Base-by-base conservation (phyloP, 345 rosid genomes). In the Noccaea caerulescens region DNA sequence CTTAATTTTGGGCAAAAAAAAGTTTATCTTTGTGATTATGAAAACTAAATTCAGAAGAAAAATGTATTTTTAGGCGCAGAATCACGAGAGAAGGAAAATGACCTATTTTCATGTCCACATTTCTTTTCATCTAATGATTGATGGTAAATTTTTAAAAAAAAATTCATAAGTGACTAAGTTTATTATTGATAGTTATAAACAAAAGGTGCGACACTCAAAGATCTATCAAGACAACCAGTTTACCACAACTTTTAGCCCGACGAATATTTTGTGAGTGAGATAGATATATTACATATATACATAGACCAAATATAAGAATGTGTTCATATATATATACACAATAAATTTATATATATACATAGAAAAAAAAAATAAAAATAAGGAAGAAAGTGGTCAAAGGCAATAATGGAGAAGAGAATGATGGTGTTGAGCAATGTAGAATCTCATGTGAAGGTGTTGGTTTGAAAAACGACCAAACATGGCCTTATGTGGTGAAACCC, bases 351-450 rank as follows among this genome's bases (percentile, higher is more conserved):
- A 41, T 59, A 32, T 11, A 11, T 18, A 18, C 3, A 63, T 53
- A 43, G 47, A 47, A 11, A n/a, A 36, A 77, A 63, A 76, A 62
- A 69, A 76, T 55, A 72, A 46, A 66, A 57, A 33, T 57, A 37
- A 43, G 75, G 75, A 65, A 72, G 82, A 87, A 88, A 80, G 96
- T 82, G 68, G 93, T 89, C 97, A 91, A 91, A 86, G 41, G 84
- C 90, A 91, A 91, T 87, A 79, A 87, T 84, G 79, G 60, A 64
- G 66, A 49, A 65, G 60, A 73, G 71, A 82, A 85, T 88, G 82
- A 80, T 83, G 83, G 57, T 69, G 84, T 82, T 83, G 72, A 60
- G 58, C 13, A 63, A 76, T 63, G 67, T 68, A 85, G 84, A 88
- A 68, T 82, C 82, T 88, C 90, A 84, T 82, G 88, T 83, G 86